Percentiles rank a stretch among this genome's conserved stretches.
Conservation (phyloP, 2,329 filamentous ascomycete genomes). For the Thielaviopsis populi region DNA sequence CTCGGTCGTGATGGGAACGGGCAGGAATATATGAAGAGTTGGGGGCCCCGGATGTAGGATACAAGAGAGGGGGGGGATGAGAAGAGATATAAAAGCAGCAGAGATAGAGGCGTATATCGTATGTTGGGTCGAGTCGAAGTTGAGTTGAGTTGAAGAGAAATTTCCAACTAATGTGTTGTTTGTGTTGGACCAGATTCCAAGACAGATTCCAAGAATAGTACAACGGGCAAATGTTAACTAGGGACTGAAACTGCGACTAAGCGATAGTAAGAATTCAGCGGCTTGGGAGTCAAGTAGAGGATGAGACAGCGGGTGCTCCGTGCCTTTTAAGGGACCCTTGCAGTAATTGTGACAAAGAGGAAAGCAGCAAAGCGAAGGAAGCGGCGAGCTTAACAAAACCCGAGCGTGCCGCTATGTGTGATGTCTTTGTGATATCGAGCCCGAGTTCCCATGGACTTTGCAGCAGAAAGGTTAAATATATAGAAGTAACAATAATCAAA, state of each 20-base stretch:
- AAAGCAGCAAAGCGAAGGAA: neutral
- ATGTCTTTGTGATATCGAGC: neutral
- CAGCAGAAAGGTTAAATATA: too few relatives aligned
- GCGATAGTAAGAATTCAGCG: neutral
- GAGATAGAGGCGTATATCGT: neutral
- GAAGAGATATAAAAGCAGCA: constrained; percentile 1
- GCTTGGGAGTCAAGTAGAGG: neutral
- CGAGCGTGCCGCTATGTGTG: neutral
- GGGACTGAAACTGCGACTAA: constrained; percentile 4
- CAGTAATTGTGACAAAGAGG: neutral
- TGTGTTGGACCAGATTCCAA: neutral
- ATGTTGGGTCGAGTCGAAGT: neutral
- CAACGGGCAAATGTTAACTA: neutral
- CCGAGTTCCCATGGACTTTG: too few relatives aligned
- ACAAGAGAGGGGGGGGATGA: constrained; percentile 10
- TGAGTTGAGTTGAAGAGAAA: neutral
- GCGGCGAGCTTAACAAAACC: neutral
- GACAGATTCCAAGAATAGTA: constrained; percentile 1
- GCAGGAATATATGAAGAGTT: neutral
- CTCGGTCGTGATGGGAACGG: neutral
- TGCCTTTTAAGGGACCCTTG: neutral
- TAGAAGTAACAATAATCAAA: neutral
- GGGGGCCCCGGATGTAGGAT: neutral
- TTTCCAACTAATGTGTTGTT: neutral
- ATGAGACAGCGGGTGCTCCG: constrained; percentile 3